phyloP scores from a whole-genome alignment of 1,284 basidiomycete genomes.

The Ceratobasidium theobromae region DNA sequence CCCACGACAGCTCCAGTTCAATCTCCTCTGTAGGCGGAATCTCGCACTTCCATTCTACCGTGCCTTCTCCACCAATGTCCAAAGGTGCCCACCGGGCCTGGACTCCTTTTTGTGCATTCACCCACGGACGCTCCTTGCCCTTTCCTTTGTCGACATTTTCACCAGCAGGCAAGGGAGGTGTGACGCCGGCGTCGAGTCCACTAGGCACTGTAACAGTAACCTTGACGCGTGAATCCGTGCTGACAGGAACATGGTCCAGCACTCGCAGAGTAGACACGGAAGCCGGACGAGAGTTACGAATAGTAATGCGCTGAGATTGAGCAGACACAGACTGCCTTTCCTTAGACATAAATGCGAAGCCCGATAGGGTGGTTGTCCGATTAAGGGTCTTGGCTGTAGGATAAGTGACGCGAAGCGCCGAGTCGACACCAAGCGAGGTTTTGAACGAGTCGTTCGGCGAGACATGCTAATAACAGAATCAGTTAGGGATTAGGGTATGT shows the following conservation, averaged over 20 bases:
- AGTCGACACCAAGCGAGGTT: slow-evolving; percentile 34
- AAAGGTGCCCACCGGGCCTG: slow-evolving; percentile 30
- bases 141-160: not conserved
- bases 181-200: not conserved
- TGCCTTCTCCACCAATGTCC: slow-evolving; percentile 35
- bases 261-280: slow-evolving; percentile 35
- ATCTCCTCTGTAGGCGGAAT: slow-evolving; percentile 32
- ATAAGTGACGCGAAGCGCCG: slow-evolving; percentile 37
- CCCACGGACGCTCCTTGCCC: not conserved
- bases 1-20: slow-evolving; percentile 37
- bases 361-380: slow-evolving; percentile 27
- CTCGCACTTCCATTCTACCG: slow-evolving; percentile 37
- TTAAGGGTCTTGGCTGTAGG: slow-evolving; percentile 37
- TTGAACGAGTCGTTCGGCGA: slow-evolving; percentile 34
- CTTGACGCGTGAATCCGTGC: slow-evolving; percentile 38
- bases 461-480: slow-evolving; percentile 28
- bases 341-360: slow-evolving; percentile 19
- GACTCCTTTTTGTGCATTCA: slow-evolving; percentile 27
- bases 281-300: slow-evolving; percentile 38
- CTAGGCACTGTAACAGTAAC: slow-evolving; percentile 37
- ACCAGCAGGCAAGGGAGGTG: not conserved
- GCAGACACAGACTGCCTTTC: slow-evolving; percentile 35
- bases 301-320: slow-evolving; percentile 37
- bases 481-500: not conserved
- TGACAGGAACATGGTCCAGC: slow-evolving; percentile 38